A percentile compares a stretch with the other conserved stretches of the same genome.
Evolutionary conservation across 2,329 filamentous ascomycete species (phyloP).

Genomic region (Lachnellula subtilissima): DNA sequence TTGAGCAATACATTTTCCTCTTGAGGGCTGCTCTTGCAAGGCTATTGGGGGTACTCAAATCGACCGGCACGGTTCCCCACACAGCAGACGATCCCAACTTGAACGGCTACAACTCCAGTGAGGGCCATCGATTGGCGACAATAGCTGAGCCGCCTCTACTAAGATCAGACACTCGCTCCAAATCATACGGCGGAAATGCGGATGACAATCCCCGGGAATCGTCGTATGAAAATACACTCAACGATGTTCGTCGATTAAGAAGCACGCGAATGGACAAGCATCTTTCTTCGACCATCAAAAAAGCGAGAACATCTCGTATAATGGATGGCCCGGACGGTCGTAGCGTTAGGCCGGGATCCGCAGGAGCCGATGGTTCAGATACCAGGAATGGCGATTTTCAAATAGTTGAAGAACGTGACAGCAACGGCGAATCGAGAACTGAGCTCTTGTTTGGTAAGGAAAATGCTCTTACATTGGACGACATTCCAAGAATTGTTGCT

Average conservation of each 20-base stretch:
- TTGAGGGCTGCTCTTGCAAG: constrained; percentile 86
- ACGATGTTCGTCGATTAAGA: constrained; percentile 84
- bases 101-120: constrained; percentile 60
- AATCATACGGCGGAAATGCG: constrained; percentile 62
- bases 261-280: constrained; percentile 94
- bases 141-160: constrained; percentile 50
- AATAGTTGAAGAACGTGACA: constrained; percentile 74
- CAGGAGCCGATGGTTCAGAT: constrained; percentile 56
- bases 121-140: constrained; percentile 52
- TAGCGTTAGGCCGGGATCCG: constrained; percentile 64
- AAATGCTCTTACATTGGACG: constrained; percentile 88
- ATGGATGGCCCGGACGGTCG: constrained; percentile 79
- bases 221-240: constrained; percentile 91
- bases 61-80: constrained; percentile 73
- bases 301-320: constrained; percentile 83
- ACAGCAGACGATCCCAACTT: constrained; percentile 68
- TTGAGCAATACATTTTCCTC: constrained; percentile 92
- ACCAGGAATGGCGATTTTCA: constrained; percentile 58
- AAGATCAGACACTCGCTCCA: constrained; percentile 65
- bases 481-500: constrained; percentile 93
- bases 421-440: constrained; percentile 62
- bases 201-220: constrained; percentile 59
- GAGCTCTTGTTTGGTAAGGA: constrained; percentile 85
- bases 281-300: constrained; percentile 86
- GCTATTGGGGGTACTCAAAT: constrained; percentile 79